phyloP scores from a whole-genome alignment of 208 protist species.

The Acanthamoeba lenticulata region DNA sequence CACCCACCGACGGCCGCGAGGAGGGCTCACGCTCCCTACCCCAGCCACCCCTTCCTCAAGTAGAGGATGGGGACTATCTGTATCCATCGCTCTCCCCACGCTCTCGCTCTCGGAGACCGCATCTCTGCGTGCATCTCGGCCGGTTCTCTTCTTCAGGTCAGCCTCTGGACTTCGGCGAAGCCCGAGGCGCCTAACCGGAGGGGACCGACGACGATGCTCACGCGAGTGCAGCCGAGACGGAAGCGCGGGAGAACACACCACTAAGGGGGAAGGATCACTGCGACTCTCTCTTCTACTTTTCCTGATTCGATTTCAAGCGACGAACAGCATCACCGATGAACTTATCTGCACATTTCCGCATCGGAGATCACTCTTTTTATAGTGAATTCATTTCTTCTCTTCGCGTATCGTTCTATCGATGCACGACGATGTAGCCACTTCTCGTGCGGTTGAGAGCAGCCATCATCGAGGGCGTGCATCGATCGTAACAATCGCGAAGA shows the following conservation, averaged over 20 bases:
- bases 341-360: not conserved
- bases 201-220: not conserved
- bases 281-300: not conserved
- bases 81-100: not conserved
- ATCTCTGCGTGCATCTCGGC: no score
- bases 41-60: conserved; percentile 40
- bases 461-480: conserved; percentile 42
- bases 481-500: no score
- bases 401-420: not conserved
- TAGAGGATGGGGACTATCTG: not conserved
- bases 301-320: not conserved
- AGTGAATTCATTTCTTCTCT: not conserved
- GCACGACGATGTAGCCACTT: not conserved
- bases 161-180: conserved; percentile 11
- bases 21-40: conserved; percentile 41
- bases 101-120: no score
- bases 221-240: not conserved
- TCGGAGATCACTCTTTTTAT: not conserved
- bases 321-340: not conserved
- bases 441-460: conserved; percentile 32
- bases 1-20: conserved; percentile 19
- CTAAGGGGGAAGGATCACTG: not conserved
- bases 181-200: not conserved
- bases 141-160: not conserved
- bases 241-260: not conserved